A percentile compares a stretch with the other conserved stretches of the same genome.
Evolutionary conservation across 2,329 filamentous ascomycete species (phyloP).

Genomic region (Cytospora schulzeri): DNA sequence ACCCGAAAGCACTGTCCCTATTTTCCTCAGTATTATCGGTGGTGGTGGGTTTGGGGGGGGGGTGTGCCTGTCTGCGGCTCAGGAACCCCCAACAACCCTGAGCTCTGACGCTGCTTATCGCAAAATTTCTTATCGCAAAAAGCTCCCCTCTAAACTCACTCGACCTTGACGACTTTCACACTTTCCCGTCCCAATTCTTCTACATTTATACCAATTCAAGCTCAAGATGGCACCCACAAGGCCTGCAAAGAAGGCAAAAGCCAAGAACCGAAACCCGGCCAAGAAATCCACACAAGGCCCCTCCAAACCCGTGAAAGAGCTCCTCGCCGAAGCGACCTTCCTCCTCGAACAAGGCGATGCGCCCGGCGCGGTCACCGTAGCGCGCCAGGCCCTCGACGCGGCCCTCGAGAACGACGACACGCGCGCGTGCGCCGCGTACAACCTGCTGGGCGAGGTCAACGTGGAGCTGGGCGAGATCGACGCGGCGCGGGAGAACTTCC

Average conservation of each 20-base stretch:
- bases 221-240: conserved; percentile 29
- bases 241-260: conserved; percentile 28
- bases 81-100: background rate
- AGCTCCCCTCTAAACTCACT: background rate
- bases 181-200: background rate
- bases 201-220: background rate
- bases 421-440: conserved; percentile 58
- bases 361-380: conserved; percentile 36
- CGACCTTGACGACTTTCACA: background rate
- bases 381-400: conserved; percentile 46
- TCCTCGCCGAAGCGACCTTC: conserved; percentile 38
- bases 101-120: background rate
- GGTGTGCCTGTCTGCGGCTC: background rate
- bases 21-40: background rate
- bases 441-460: conserved; percentile 78
- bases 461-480: conserved; percentile 83
- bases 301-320: conserved; percentile 30
- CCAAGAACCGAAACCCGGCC: conserved; percentile 22
- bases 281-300: conserved; percentile 20
- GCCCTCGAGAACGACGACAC: conserved; percentile 55
- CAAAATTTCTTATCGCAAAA: conserved; percentile 1
- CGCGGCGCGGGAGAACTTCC: conserved; percentile 70
- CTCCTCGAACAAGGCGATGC: conserved; percentile 41
- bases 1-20: background rate
- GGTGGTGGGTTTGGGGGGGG: background rate